Percentiles rank a stretch among this genome's conserved stretches.
These are phyloP conservation scores for Golubevia sp. DNA, from an alignment of 1,284 basidiomycete species.

Conservation along the genomic window DNA sequence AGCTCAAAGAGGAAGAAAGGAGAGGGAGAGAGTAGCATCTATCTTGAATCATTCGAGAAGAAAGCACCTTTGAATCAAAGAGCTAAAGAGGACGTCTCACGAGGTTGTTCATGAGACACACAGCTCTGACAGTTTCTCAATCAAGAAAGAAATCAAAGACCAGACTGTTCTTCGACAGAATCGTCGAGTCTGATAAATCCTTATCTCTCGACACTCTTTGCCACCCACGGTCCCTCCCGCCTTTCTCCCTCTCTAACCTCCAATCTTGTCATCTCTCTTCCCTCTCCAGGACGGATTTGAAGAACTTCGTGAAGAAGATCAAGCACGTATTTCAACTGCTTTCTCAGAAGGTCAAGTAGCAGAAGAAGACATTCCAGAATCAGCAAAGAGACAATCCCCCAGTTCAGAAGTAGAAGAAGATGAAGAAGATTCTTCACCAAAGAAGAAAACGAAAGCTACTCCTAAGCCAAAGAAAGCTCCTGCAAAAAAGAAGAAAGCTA, in stretches of 20 bases:
- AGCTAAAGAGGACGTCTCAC: too few species aligned
- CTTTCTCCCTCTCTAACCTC: too few species aligned
- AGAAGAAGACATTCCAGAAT: slow-evolving; percentile 30
- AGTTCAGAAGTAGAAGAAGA: slow-evolving; percentile 72
- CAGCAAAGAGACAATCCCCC: slow-evolving; percentile 64
- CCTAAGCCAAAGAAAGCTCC: slow-evolving; percentile 40
- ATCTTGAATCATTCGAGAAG: too few species aligned
- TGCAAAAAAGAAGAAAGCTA: slow-evolving; percentile 64
- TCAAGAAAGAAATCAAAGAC: too few species aligned
- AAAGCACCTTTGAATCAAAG: too few species aligned
- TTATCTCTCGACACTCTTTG: too few species aligned
- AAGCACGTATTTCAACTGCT: slow-evolving; percentile 21
- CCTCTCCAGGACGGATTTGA: slow-evolving; percentile 24
- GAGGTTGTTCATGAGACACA: slow-evolving; percentile 1
- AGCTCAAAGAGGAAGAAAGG: too few species aligned
- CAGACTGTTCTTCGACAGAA: too few species aligned
- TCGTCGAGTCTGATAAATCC: too few species aligned
- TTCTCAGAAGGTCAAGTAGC: slow-evolving; percentile 31
- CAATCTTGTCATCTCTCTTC: neutral
- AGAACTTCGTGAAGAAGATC: slow-evolving; percentile 26
- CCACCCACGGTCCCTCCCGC: too few species aligned
- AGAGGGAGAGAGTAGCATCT: too few species aligned
- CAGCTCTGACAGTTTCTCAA: slow-evolving; percentile 3
- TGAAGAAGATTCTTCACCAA: slow-evolving; percentile 71
- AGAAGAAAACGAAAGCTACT: slow-evolving; percentile 67